Conservation (phyloP, 805 yeast species). For the Ogataea paraovalis region DNA sequence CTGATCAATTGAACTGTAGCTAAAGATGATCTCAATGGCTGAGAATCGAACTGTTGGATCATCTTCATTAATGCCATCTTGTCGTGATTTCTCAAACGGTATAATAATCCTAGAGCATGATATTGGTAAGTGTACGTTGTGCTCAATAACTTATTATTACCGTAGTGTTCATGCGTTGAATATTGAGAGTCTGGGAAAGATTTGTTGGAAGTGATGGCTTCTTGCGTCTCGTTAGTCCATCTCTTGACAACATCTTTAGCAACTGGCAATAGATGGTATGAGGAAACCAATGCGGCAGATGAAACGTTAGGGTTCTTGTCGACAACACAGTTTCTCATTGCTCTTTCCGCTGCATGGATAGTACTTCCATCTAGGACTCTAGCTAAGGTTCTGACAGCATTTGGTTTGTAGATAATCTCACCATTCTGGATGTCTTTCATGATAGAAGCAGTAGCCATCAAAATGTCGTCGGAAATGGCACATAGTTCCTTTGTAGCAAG, state of each 20-base stretch:
- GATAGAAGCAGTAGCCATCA: constrained; percentile 96
- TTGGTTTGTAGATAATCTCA: constrained; percentile 81
- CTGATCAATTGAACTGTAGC: constrained; percentile 85
- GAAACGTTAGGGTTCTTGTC: constrained; percentile 84
- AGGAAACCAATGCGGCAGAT: constrained; percentile 90
- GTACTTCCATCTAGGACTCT: constrained; percentile 87
- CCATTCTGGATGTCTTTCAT: constrained; percentile 97
- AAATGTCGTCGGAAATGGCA: constrained; percentile 78
- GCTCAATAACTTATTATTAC: constrained; percentile 51
- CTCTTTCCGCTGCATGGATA: constrained; percentile 88
- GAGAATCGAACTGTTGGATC: constrained; percentile 68
- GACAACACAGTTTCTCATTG: constrained; percentile 88
- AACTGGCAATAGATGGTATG: constrained; percentile 85
- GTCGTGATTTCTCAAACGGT: constrained; percentile 84
- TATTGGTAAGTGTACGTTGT: constrained; percentile 86
- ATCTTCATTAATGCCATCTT: constrained; percentile 90
- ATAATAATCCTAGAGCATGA: constrained; percentile 90
- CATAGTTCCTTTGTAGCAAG: constrained; percentile 91
- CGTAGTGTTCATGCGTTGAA: constrained; percentile 53
- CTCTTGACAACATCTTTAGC: constrained; percentile 90
- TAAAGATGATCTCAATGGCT: constrained; percentile 68
- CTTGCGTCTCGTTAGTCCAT: constrained; percentile 92
- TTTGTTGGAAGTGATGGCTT: constrained; percentile 70
- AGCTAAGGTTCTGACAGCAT: constrained; percentile 88
- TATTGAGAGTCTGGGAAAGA: constrained; percentile 46